A percentile compares a stretch with the other conserved stretches of the same genome.
phyloP scores from a whole-genome alignment of 345 rosid genomes.

The Firmiana major region DNA sequence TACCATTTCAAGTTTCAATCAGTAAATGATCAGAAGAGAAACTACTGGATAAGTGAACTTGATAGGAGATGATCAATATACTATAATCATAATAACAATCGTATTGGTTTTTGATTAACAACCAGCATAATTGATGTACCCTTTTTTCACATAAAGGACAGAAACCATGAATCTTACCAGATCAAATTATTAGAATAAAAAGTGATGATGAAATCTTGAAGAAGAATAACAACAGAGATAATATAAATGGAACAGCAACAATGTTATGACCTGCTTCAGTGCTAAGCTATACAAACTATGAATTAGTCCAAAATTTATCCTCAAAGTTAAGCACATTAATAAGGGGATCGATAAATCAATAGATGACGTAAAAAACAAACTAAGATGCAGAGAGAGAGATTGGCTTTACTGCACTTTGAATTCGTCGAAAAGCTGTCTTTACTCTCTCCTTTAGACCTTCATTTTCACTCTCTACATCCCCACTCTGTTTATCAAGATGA shows the following conservation, averaged over 20 bases:
- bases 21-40: background rate
- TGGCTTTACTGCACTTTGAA: conserved; percentile 76
- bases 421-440: conserved; percentile 53
- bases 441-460: conserved; percentile 88
- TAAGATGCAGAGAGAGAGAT: conserved; percentile 56
- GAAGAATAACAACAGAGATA: background rate
- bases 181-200: background rate
- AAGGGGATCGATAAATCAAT: background rate
- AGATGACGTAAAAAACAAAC: background rate
- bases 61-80: background rate
- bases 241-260: background rate
- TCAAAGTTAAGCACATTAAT: background rate
- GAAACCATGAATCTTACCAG: background rate
- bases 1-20: background rate
- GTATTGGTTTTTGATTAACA: too few relatives aligned
- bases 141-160: background rate
- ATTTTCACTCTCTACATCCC: conserved; percentile 83
- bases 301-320: background rate
- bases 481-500: conserved; percentile 68
- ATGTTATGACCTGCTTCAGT: background rate
- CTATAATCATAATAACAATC: background rate
- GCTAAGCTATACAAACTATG: background rate
- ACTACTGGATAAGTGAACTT: background rate
- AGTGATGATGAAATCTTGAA: background rate
- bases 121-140: background rate